A percentile compares a stretch with the other conserved stretches of the same genome.
Evolutionary conservation across 352 stramenopile genomes (phyloP).

Genomic region (Nothophytophthora sp.): DNA sequence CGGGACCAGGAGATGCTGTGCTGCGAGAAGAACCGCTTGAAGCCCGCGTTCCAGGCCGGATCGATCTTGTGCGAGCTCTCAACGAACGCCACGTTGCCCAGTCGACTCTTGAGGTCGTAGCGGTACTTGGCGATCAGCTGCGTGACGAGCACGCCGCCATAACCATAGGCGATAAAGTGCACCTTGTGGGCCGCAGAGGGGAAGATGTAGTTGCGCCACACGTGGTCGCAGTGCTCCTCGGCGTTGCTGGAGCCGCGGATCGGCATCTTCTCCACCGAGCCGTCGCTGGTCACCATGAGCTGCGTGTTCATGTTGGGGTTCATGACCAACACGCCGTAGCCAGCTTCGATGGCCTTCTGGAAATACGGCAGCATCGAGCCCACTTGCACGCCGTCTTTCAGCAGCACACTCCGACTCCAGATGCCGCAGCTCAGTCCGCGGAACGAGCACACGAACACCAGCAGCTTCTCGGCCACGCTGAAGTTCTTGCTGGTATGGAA

Average conservation of each 20-base stretch:
- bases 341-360: slow-evolving; percentile 61
- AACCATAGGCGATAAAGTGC: slow-evolving; percentile 89
- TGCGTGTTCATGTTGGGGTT: slow-evolving; percentile 93
- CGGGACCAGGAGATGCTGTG: slow-evolving; percentile 83
- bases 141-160: slow-evolving; percentile 74
- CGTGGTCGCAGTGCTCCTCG: slow-evolving; percentile 88
- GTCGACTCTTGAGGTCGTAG: slow-evolving; percentile 74
- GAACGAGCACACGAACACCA: slow-evolving; percentile 86
- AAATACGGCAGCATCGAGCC: slow-evolving; percentile 91
- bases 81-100: slow-evolving; percentile 87
- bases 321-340: slow-evolving; percentile 88
- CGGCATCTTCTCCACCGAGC: slow-evolving; percentile 68
- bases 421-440: slow-evolving; percentile 83
- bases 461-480: slow-evolving; percentile 67
- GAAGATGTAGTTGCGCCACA: slow-evolving; percentile 90
- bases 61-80: slow-evolving; percentile 87
- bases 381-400: slow-evolving; percentile 88
- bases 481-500: slow-evolving; percentile 85
- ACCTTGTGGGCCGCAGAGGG: slow-evolving; percentile 80
- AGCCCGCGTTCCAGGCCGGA: slow-evolving; percentile 62
- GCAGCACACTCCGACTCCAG: slow-evolving; percentile 82
- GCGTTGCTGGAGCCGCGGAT: slow-evolving; percentile 84
- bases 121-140: slow-evolving; percentile 83
- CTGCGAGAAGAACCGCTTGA: slow-evolving; percentile 83
- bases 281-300: slow-evolving; percentile 60